Base-by-base conservation (phyloP, 257 asterid genomes). In the Leptodermis oblonga region DNA sequence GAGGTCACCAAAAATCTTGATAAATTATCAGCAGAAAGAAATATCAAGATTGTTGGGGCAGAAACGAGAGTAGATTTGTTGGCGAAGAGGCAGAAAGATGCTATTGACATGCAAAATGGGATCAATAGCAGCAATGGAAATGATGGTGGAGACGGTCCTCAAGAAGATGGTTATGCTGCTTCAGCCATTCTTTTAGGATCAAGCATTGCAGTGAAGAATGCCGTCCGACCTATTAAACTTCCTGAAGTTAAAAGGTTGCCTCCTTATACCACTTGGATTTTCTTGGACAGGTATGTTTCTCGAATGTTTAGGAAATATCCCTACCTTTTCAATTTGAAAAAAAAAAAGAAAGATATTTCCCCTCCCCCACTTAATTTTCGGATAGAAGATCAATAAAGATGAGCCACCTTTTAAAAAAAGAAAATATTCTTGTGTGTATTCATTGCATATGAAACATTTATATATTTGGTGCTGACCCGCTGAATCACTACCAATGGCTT, bases 1-100 rank as follows among this genome's bases (percentile, higher is more conserved):
- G 96, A 85, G 70, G 81, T 84, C 36, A 79, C 90, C 18, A 74
- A 81, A 63, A 73, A 73, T 72, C 81, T 82, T 22, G 77, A 73
- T 54, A 89, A 82, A 79, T 71, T 85, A 66, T 79, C 97, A 54
- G 71, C 77, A 77, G 97, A 85, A 71, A 82, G 86, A 82, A 80
- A 82, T 62, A 74, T 69, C 15, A 80, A 75, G 77, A 81, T 73
- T 74, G 71, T 53, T 78, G 78, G 79, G 71, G 77, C 78, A 22
- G 87, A 83, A 72, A 76, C 78, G 74, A 77, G 83, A 61, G 76
- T 84, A 59, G 90, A 91, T 79, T 83, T 89, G 75, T 83, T 94
- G 75, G 88, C 95, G 43, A 91, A 86, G 82, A 89, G 99, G 82
- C 96, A 89, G 81, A 86, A 83, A 79, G 95, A 89, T 82, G 97